Base-by-base conservation (phyloP, 1,284 basidiomycete species). In the Stereum hirsutum region DNA sequence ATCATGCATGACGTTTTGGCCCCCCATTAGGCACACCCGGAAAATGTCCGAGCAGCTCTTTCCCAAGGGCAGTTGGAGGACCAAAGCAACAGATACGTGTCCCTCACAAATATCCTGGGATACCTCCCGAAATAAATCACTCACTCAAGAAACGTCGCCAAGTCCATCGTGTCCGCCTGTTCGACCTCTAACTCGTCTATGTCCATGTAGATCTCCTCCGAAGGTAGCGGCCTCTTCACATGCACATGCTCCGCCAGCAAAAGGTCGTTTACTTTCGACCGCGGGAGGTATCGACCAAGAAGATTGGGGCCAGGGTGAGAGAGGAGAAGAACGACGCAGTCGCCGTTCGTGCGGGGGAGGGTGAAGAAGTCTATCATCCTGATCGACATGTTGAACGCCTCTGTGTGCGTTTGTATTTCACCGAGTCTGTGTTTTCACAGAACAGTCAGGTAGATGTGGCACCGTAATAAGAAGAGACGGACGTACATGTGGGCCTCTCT, bases 141-240 rank as follows among this genome's bases (percentile, higher is more conserved):
- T 46, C 51, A 81, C 79, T 85, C 81, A 5, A 85, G 63, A 56
- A 84, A 85, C 0, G 79, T 76, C 12, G 81, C 81, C 20, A 85
- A 62, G 57, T 85, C 81, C 77, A 85, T 83, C 40, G 81, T 74
- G 52, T 81, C 80, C 45, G 75, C 78, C 59, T 72, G 65, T 47
- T 75, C 75, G 43, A 74, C 74, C 41, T 63, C 57, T 20, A 21
- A 19, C 8, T n/a, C 21, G 11, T 6, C 23, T 6, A 64, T 53
- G 43, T 72, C 69, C 7, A 62, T 55, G 43, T 74, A 69, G 12
- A 69, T 61, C 49, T 78, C 77, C 7, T 62, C 68, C 48, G 70
- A 67, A 0, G 67, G 64, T 8, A 64, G 56, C 3, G 63, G 51
- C 6, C 68, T 61, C 36, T 68, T 68, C 10, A 60, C 51, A 24